These are phyloP conservation scores for Thuidium tamariscinum DNA, from an alignment of 225 moss, liverwort and hornwort species.

Conservation along the genomic window DNA sequence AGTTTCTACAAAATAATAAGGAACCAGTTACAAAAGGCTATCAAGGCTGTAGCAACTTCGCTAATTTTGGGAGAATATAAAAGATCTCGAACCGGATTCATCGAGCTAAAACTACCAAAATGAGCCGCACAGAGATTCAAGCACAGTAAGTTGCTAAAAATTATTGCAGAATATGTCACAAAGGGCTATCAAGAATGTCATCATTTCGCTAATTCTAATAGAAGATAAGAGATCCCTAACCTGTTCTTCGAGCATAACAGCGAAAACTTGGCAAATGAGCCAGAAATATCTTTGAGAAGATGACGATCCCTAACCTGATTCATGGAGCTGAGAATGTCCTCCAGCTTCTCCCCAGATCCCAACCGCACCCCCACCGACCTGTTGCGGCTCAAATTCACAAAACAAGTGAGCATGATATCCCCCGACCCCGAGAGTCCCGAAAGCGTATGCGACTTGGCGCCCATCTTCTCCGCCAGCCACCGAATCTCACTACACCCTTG, in stretches of 20 bases:
- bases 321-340: slow-evolving; percentile 84
- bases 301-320: slow-evolving; percentile 37
- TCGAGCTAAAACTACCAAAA: too few species aligned
- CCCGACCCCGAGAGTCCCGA: slow-evolving; percentile 93
- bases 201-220: background rate
- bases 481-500: slow-evolving; percentile 92
- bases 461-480: slow-evolving; percentile 99
- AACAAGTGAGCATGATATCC: slow-evolving; percentile 98
- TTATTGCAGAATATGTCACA: background rate
- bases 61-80: too few species aligned
- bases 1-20: background rate
- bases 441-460: slow-evolving; percentile 75
- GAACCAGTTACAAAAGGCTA: background rate
- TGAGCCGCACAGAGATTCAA: background rate
- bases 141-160: background rate
- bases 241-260: background rate
- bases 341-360: slow-evolving; percentile 85
- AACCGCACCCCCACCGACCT: slow-evolving; percentile 81
- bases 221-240: too few species aligned
- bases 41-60: background rate
- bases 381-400: slow-evolving; percentile 80
- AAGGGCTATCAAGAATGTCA: background rate
- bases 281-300: background rate
- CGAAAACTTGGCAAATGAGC: background rate
- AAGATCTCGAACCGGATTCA: background rate